phyloP scores from a whole-genome alignment of 1,284 basidiomycete species.

The Rhodotorula sp. region DNA sequence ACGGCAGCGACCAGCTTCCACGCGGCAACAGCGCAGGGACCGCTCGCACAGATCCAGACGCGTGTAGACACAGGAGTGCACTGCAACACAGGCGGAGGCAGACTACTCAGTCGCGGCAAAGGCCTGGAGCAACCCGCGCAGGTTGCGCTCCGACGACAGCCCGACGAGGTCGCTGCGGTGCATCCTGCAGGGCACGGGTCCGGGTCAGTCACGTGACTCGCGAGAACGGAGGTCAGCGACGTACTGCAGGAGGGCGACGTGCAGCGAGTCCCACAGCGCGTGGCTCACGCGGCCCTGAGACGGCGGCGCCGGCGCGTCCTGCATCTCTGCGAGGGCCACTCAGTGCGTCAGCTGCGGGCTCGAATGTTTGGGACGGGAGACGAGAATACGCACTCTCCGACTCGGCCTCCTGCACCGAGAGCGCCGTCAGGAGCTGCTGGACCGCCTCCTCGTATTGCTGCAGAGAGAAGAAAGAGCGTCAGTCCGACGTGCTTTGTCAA shows the following conservation, averaged over 20 bases:
- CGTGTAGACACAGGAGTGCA: too few relatives aligned
- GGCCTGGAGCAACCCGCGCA: conserved; percentile 17
- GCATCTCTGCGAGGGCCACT: conserved; percentile 13
- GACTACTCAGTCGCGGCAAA: conserved; percentile 1
- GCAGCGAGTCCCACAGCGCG: conserved; percentile 78
- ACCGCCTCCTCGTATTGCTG: conserved; percentile 80
- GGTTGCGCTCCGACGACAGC: conserved; percentile 23
- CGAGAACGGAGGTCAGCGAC: background rate
- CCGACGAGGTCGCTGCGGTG: conserved; percentile 33
- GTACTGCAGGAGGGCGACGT: conserved; percentile 37
- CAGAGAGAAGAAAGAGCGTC: too few relatives aligned
- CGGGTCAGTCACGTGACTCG: background rate
- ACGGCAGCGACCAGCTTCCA: too few relatives aligned
- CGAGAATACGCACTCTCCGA: conserved; percentile 51
- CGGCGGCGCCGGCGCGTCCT: conserved; percentile 15
- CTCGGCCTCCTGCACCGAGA: conserved; percentile 69
- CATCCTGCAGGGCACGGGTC: conserved; percentile 19
- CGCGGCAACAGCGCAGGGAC: too few relatives aligned
- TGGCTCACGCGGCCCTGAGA: conserved; percentile 57
- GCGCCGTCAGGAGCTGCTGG: conserved; percentile 78
- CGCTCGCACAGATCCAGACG: background rate
- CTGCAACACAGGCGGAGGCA: background rate
- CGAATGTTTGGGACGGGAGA: too few relatives aligned
- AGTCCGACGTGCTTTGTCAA: background rate
- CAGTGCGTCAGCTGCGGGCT: background rate